Conservation (phyloP, 2,329 filamentous ascomycete genomes). For the Biscogniauxia sp. region DNA sequence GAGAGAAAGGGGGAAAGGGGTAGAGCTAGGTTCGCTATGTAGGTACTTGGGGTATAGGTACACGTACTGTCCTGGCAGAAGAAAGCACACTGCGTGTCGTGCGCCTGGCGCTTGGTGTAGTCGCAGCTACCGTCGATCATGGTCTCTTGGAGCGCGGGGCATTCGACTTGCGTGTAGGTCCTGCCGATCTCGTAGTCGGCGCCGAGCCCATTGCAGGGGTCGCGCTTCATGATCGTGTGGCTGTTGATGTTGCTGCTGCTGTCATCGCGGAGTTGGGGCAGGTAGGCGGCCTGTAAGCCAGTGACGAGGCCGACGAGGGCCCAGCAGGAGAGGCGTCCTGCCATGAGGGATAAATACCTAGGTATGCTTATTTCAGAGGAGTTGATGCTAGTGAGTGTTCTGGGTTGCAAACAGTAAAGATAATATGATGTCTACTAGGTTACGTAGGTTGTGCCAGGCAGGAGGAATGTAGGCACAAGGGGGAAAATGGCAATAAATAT, state of each 20-base stretch:
- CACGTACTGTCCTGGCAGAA: constrained; percentile 12
- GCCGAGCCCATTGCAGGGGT: constrained; percentile 4
- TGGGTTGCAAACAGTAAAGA: too few species aligned
- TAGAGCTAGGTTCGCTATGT: not conserved
- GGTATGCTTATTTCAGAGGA: not conserved
- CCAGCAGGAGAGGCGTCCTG: not conserved
- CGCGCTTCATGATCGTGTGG: not conserved
- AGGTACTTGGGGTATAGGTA: too few species aligned
- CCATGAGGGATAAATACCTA: not conserved
- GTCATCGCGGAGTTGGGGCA: not conserved
- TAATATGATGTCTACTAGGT: too few species aligned
- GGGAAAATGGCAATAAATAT: too few species aligned
- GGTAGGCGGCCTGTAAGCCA: not conserved
- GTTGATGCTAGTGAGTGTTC: not conserved
- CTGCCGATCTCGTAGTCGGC: not conserved
- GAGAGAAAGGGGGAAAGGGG: not conserved
- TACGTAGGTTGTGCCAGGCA: too few species aligned
- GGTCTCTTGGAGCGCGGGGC: constrained; percentile 1
- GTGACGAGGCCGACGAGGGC: not conserved
- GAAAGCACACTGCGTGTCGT: constrained; percentile 3
- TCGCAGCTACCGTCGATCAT: constrained; percentile 7
- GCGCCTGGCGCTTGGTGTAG: constrained; percentile 3
- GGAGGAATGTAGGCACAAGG: too few species aligned
- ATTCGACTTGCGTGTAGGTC: not conserved
- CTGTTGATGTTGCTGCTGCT: not conserved